Evolutionary conservation across 805 yeast genomes (phyloP).

Genomic region (Dipodascopsis tothii): DNA sequence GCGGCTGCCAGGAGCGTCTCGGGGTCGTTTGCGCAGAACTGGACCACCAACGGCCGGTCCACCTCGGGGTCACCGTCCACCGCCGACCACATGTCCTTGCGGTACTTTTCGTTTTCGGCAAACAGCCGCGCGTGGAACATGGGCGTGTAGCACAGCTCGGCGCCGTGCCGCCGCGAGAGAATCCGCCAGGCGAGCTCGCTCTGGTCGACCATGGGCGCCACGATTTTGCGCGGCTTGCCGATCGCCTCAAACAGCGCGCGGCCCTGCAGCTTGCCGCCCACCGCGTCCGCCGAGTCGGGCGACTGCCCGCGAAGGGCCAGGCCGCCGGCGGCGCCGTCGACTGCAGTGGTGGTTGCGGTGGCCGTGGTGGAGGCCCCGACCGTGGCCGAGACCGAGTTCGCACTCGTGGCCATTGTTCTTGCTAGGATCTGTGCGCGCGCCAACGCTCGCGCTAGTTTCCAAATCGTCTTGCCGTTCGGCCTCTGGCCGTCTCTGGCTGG

Average conservation of each 20-base stretch:
- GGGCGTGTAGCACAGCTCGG: slow-evolving; percentile 90
- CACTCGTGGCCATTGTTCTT: no score
- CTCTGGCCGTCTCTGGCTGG: no score
- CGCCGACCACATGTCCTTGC: slow-evolving; percentile 55
- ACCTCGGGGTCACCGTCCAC: slow-evolving; percentile 60
- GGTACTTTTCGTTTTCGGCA: slow-evolving; percentile 74
- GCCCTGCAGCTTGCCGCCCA: slow-evolving; percentile 46
- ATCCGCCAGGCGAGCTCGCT: slow-evolving; percentile 93
- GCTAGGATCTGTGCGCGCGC: no score
- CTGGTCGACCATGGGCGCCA: slow-evolving; percentile 99
- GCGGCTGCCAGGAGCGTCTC: slow-evolving; percentile 79
- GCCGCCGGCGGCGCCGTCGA: no score
- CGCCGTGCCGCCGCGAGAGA: slow-evolving; percentile 79
- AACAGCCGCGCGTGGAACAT: slow-evolving; percentile 92
- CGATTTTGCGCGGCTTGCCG: slow-evolving; percentile 72
- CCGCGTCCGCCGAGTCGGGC: no score
- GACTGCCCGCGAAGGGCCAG: no score
- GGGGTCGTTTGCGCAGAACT: slow-evolving; percentile 94
- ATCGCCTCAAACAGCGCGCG: slow-evolving; percentile 61
- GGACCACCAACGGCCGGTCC: slow-evolving; percentile 87
- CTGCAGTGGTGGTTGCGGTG: no score
- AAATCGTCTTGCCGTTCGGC: no score
- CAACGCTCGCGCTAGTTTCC: no score
- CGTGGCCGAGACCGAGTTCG: no score
- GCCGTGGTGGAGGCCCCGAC: no score